phyloP scores from a whole-genome alignment of 192 early-diverging fungal genomes.

The Coemansia sp. region DNA sequence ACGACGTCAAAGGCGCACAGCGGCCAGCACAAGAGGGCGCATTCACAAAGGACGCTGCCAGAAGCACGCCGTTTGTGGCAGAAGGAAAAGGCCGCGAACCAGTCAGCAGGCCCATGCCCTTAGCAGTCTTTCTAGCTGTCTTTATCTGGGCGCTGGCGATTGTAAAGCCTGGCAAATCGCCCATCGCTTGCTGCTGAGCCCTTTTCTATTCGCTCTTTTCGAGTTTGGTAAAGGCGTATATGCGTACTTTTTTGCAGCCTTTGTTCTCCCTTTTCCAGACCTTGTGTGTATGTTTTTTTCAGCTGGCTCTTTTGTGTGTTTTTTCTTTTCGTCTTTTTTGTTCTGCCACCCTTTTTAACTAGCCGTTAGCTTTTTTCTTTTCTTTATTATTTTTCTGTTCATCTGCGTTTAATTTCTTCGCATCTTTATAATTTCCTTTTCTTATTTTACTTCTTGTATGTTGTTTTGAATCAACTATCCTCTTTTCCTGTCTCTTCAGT shows the following conservation, averaged over 20 bases:
- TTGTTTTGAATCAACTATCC: constrained; percentile 1
- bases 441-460: not conserved
- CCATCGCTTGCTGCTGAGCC: too few relatives aligned
- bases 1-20: constrained; percentile 12
- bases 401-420: constrained; percentile 10
- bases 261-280: not conserved
- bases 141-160: too few relatives aligned
- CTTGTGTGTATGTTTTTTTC: not conserved
- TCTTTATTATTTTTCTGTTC: constrained; percentile 9
- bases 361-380: not conserved
- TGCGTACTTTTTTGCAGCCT: not conserved
- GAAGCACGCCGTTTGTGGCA: not conserved
- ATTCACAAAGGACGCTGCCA: not conserved
- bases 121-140: not conserved
- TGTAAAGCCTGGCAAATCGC: too few relatives aligned
- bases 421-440: constrained; percentile 14
- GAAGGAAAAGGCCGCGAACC: not conserved
- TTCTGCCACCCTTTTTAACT: constrained; percentile 1
- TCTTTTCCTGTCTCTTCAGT: not conserved
- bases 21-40: not conserved
- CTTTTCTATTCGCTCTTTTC: too few relatives aligned
- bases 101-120: not conserved
- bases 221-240: too few relatives aligned
- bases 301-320: not conserved
- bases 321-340: not conserved